These are phyloP conservation scores for Alnus rubra DNA, from an alignment of 306 rosid species.

Conservation along the genomic window DNA sequence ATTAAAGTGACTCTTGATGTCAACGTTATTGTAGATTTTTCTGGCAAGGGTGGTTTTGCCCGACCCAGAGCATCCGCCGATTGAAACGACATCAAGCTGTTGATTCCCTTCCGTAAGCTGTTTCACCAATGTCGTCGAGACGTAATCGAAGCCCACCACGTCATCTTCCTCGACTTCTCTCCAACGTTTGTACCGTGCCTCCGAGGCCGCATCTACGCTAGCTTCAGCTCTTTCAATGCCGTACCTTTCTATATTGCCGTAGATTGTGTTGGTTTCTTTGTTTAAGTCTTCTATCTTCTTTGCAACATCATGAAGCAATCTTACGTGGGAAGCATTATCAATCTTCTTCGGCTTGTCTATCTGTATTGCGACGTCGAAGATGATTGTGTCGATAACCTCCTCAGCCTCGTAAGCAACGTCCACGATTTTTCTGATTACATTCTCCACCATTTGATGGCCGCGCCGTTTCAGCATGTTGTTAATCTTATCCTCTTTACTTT, in stretches of 20 bases:
- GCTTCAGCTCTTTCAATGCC: not conserved
- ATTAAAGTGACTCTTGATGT: not conserved
- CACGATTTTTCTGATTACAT: not conserved
- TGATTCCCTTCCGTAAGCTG: not conserved
- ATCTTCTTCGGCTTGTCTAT: not conserved
- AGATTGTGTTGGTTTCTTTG: not conserved
- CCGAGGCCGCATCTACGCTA: not conserved
- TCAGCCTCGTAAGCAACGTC: not conserved
- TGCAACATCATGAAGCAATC: not conserved
- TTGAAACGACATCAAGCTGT: not conserved
- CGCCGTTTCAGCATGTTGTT: no score
- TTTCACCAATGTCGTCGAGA: not conserved
- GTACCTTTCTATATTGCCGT: rapidly evolving
- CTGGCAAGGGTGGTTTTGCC: not conserved
- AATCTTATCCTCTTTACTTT: no score
- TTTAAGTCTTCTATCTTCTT: not conserved
- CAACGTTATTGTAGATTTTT: not conserved
- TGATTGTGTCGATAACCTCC: not conserved
- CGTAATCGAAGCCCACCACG: not conserved
- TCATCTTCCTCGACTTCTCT: not conserved
- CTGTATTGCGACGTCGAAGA: not conserved
- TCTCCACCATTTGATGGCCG: no score
- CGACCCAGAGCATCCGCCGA: not conserved
- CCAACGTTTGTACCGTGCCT: not conserved
- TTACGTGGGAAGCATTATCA: not conserved